phyloP scores from a whole-genome alignment of 2,329 filamentous ascomycete species.

The Clarireedia monteithiana region DNA sequence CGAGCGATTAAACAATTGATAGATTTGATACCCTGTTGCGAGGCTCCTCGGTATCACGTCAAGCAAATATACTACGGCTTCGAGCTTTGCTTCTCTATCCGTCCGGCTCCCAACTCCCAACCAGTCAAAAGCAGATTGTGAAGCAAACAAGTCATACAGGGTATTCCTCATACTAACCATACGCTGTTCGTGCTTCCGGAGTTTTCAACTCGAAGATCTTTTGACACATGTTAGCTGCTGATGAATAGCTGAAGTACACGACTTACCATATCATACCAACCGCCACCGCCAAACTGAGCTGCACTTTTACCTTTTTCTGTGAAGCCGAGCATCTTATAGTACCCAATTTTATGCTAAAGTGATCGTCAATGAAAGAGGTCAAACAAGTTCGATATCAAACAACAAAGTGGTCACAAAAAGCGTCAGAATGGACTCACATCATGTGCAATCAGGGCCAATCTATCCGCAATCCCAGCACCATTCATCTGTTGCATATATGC shows the following conservation, averaged over 20 bases:
- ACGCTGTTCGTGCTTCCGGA: constrained; percentile 23
- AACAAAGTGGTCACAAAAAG: background rate
- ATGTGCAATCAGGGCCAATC: constrained; percentile 69
- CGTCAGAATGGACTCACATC: constrained; percentile 40
- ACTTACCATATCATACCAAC: constrained; percentile 75
- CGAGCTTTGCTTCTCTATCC: background rate
- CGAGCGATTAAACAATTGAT: constrained; percentile 43
- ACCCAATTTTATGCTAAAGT: constrained; percentile 54
- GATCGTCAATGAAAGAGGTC: constrained; percentile 1
- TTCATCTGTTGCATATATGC: constrained; percentile 72
- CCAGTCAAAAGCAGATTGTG: background rate
- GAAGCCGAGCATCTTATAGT: constrained; percentile 74
- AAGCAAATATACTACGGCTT: background rate
- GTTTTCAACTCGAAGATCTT: constrained; percentile 27
- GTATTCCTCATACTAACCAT: constrained; percentile 10
- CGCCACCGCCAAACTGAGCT: constrained; percentile 67
- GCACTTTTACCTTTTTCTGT: constrained; percentile 58
- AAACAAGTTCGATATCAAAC: too few species aligned
- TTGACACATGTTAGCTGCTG: background rate
- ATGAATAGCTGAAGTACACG: background rate
- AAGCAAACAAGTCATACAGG: background rate
- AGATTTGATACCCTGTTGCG: constrained; percentile 11
- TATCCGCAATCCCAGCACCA: constrained; percentile 59
- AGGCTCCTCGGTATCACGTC: background rate
- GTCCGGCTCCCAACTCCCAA: background rate